Evolutionary conservation across 2,329 filamentous ascomycete species (phyloP).

Genomic region (Aspergillus hortae): DNA sequence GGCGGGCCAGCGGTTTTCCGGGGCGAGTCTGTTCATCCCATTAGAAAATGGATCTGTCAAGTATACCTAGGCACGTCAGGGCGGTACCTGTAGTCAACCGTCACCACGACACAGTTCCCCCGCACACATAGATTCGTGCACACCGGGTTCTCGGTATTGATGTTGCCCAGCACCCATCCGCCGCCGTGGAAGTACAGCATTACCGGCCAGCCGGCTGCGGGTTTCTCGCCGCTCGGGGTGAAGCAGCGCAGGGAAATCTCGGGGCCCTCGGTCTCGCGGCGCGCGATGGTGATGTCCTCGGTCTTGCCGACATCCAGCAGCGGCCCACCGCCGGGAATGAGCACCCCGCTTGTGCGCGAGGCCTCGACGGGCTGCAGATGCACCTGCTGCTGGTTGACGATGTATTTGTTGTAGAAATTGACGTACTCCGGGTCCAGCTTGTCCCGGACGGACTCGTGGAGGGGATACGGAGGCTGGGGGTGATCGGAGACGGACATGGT

Average conservation of each 20-base stretch:
- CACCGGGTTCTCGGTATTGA: constrained; percentile 57
- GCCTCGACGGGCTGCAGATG: constrained; percentile 53
- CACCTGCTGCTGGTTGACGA: constrained; percentile 52
- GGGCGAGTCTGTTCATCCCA: constrained; percentile 46
- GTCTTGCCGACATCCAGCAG: constrained; percentile 47
- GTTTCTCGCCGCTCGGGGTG: constrained; percentile 45
- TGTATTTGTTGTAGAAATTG: constrained; percentile 51
- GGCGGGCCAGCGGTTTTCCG: constrained; percentile 55
- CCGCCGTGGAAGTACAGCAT: constrained; percentile 58
- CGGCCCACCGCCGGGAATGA: constrained; percentile 52
- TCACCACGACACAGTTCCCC: constrained; percentile 52
- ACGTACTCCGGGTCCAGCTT: constrained; percentile 51
- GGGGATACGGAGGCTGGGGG: constrained; percentile 43
- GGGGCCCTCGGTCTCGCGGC: constrained; percentile 47
- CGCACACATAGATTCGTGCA: constrained; percentile 53
- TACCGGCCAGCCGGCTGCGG: constrained; percentile 51
- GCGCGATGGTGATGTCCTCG: constrained; percentile 43
- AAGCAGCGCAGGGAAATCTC: constrained; percentile 50
- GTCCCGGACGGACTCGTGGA: constrained; percentile 47
- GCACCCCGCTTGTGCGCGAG: constrained; percentile 49
- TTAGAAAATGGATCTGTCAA: neutral
- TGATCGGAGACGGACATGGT: constrained; percentile 17
- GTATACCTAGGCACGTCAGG: neutral
- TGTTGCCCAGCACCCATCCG: constrained; percentile 57
- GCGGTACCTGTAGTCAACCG: constrained; percentile 52